Base-by-base conservation (phyloP, 345 rosid genomes). In the Brassica incana region DNA sequence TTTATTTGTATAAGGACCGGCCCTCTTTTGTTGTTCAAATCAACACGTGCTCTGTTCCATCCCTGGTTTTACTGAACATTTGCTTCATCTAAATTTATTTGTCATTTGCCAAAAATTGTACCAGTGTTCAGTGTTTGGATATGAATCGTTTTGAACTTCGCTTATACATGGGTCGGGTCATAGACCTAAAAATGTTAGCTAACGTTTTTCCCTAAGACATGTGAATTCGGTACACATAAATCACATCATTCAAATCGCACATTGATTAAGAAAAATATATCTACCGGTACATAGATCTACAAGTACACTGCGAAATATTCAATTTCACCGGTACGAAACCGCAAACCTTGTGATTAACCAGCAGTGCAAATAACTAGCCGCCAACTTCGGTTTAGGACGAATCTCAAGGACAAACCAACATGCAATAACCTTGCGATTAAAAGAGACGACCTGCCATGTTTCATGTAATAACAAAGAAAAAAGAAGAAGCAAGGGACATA, bases 221-320 rank as follows among this genome's bases (percentile, higher is more conserved):
- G 65, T 40, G 59, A 40, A 43, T 71, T 56, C 0, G 50, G 67
- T 54, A 56, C 67, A 64, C 72, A 56, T 14, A 32, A 65, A 72
- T 73, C 77, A 72, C 73, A 78, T 78, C 77, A 56, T 78, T 72
- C 77, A 72, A 58, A 72, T 66, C 73, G 43, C 27, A 40, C 27
- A 52, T 40, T 27, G n/a, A 35, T 8, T 5, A 54, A 25, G 30
- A 40, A 65, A 16, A 4, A 30, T 71, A 25, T 58, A 73, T 72
- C 72, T 40, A 72, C 77, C 29, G 81, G 73, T 56, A 65, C 48
- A 29, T 71, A 72, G 67, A 58, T 65, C 20, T 65, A 38, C 1
- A 63, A 73, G 82, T 72, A 66, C 77, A 72, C 30, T 72, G 58
- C 23, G 0, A 59, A 59, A 59, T 32, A 38, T 67, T 66, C 68